Percentiles rank a stretch among this genome's conserved stretches.
Conservation (phyloP, 2,329 filamentous ascomycete genomes). For the Botrytis medusae region DNA sequence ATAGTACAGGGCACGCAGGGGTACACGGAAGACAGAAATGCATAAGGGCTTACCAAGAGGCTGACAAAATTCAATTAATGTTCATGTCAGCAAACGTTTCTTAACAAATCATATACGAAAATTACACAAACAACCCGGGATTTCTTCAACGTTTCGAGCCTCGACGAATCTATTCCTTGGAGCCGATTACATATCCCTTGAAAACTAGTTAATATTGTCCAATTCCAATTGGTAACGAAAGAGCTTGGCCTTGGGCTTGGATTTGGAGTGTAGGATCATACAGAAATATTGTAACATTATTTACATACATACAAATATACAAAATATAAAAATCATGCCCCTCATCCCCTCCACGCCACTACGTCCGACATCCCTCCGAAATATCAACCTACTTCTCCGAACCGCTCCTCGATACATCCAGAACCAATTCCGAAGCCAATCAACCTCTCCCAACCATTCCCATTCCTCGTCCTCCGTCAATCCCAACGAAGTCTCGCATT, state of each 20-base stretch:
- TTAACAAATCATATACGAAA: slow-evolving; percentile 9
- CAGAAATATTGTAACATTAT: neutral
- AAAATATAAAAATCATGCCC: slow-evolving; percentile 13
- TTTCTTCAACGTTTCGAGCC: neutral
- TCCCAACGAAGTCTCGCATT: slow-evolving; percentile 86
- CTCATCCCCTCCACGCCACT: slow-evolving; percentile 26
- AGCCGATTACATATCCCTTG: neutral
- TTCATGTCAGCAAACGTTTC: slow-evolving; percentile 28
- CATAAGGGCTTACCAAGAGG: slow-evolving; percentile 13
- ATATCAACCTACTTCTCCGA: slow-evolving; percentile 37
- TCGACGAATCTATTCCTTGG: neutral
- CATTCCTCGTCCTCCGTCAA: slow-evolving; percentile 71
- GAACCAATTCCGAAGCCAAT: slow-evolving; percentile 35
- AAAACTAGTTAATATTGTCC: neutral
- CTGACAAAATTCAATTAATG: slow-evolving; percentile 25
- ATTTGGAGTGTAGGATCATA: neutral
- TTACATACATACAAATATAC: neutral
- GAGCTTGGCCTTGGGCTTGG: neutral
- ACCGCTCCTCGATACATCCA: slow-evolving; percentile 37
- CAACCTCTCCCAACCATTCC: slow-evolving; percentile 42
- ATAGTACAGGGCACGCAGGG: neutral
- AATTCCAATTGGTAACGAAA: neutral
- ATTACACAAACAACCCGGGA: neutral
- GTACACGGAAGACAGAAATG: neutral
- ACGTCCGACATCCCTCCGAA: slow-evolving; percentile 36